Base-by-base conservation (phyloP, 2,329 filamentous ascomycete species). In the Colletotrichum chlorophyti region DNA sequence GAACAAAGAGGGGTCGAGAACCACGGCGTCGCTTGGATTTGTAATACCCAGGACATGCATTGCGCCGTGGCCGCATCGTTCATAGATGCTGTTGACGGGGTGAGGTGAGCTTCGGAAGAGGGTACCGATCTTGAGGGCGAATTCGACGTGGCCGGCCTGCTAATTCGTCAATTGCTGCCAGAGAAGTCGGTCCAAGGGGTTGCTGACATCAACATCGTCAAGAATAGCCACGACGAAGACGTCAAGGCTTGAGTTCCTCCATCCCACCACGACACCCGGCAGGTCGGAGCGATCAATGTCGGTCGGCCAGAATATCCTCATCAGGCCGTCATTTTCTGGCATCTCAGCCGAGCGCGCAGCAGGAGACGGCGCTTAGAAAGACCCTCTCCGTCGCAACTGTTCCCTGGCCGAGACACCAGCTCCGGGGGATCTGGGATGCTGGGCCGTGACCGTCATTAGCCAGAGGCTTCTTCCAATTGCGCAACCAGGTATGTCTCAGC, bases 261-360 rank as follows among this genome's bases (percentile, higher is more conserved):
- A 99, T 69, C 95, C 95, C 42, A 99, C 91, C 64, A 99, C 87
- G 60, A 97, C 91, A 40, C 94, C 95, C 37, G 91, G 86, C 55
- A 85, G 81, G 65, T 86, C 84, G 53, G 88, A 90, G 73, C 82
- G 83, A 52, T 85, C 83, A 69, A 91, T 87, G 77, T 96, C 93
- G 69, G 90, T 90, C 69, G 95, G 96, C 95, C 95, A 99, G 80
- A 99, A 98, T 79, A 99, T 88, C 81, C 95, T 92, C 88, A 98
- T 92, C 80, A 98, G 82, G 70, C 91, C 93, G 91, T 95, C 85
- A 82, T 87, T 82, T 78, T 85, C 84, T 79, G 84, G 79, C 85
- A 88, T 88, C 82, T 81, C 83, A 77, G 71, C 70, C 63, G 66
- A 61, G 63, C 61, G 64, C 66, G 66, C 65, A 63, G 68, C 65